phyloP scores from a whole-genome alignment of 306 rosid genomes.

The Pterocarpus macrocarpus region DNA sequence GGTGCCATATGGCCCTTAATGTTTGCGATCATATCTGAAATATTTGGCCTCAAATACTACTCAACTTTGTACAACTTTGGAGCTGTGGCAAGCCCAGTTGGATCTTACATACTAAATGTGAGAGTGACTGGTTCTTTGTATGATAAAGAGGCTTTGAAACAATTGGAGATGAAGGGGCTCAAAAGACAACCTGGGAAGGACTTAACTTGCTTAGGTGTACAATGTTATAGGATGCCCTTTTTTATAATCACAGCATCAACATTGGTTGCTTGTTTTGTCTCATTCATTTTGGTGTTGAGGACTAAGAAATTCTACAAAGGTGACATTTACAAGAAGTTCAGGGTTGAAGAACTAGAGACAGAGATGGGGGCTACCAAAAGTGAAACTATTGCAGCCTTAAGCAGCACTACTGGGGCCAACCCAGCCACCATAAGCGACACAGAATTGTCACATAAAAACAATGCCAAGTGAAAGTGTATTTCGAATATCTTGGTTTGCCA shows the following conservation, averaged over 20 bases:
- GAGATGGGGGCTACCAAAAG: constrained; percentile 14
- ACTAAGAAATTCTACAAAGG: constrained; percentile 66
- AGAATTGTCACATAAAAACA: not conserved
- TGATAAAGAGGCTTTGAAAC: constrained; percentile 68
- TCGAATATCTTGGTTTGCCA: not conserved
- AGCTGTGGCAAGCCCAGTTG: constrained; percentile 65
- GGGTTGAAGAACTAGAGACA: constrained; percentile 38
- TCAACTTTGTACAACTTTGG: constrained; percentile 69
- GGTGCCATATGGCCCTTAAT: constrained; percentile 77
- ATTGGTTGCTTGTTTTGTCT: constrained; percentile 57
- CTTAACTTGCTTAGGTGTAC: constrained; percentile 59
- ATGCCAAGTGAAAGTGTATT: constrained; percentile 8
- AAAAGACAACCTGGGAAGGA: constrained; percentile 54
- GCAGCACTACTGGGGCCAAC: not conserved
- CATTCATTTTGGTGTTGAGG: constrained; percentile 63
- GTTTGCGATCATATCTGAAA: constrained; percentile 74
- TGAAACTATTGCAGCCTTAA: constrained; percentile 11
- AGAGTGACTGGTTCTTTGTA: constrained; percentile 66
- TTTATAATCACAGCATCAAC: constrained; percentile 62
- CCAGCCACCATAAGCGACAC: not conserved
- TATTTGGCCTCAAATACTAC: constrained; percentile 78
- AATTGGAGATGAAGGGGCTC: constrained; percentile 53
- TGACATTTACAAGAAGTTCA: constrained; percentile 66
- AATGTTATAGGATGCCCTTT: constrained; percentile 62
- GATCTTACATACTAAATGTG: constrained; percentile 68